Evolutionary conservation across 139 green algal genomes (phyloP).

Genomic region (Zygnema cylindricum): DNA sequence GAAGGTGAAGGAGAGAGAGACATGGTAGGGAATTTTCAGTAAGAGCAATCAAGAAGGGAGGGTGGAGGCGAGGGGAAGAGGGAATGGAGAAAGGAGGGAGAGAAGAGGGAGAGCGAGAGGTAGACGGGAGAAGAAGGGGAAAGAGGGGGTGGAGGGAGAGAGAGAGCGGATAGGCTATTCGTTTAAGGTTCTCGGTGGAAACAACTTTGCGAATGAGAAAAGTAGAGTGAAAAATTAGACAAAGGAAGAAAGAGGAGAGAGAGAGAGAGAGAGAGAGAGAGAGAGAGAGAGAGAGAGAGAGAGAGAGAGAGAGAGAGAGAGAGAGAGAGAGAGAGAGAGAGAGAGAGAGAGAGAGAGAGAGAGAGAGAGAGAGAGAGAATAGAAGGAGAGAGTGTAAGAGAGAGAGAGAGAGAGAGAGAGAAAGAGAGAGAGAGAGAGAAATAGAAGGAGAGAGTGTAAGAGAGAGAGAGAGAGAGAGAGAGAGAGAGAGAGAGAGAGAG

Average conservation of each 20-base stretch:
- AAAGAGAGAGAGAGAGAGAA: neutral
- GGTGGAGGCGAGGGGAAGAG: neutral
- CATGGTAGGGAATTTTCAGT: neutral
- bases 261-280: neutral
- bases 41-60: too few species aligned
- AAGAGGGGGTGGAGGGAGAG: constrained; percentile 11
- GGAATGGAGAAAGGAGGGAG: neutral
- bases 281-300: neutral
- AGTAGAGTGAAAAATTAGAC: neutral
- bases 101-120: neutral
- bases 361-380: neutral
- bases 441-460: neutral
- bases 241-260: constrained; percentile 1
- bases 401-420: neutral
- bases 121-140: constrained; percentile 4
- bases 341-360: neutral
- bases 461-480: neutral
- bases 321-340: neutral
- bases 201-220: too few species aligned
- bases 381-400: neutral
- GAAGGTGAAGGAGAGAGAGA: neutral
- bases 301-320: neutral
- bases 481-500: neutral
- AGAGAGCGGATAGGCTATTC: neutral
- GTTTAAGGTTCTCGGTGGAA: too few species aligned